phyloP scores from a whole-genome alignment of 345 rosid genomes.

The Brassica carinata region DNA sequence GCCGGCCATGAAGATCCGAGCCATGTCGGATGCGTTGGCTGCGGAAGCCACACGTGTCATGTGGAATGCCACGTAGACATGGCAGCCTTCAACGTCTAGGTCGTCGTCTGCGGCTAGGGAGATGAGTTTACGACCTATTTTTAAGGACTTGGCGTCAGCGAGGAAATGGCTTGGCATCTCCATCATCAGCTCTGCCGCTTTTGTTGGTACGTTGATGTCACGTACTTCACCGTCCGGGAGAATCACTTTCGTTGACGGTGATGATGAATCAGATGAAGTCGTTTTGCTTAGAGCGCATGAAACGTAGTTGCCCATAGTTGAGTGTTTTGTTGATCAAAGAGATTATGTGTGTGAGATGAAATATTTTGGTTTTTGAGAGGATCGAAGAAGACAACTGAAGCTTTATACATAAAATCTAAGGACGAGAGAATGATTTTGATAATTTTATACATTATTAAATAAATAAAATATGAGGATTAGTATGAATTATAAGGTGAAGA shows the following conservation, averaged over 20 bases:
- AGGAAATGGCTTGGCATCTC: slow-evolving; percentile 76
- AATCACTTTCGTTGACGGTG: slow-evolving; percentile 49
- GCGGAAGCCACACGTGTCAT: slow-evolving; percentile 64
- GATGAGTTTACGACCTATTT: slow-evolving; percentile 55
- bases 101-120: slow-evolving; percentile 82
- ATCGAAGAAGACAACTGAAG: slow-evolving; percentile 21
- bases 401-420: not conserved
- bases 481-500: slow-evolving; percentile 23
- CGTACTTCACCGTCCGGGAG: slow-evolving; percentile 65
- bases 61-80: slow-evolving; percentile 66
- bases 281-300: slow-evolving; percentile 56
- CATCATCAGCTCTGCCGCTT: slow-evolving; percentile 90
- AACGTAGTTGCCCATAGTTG: slow-evolving; percentile 72
- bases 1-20: slow-evolving; percentile 47
- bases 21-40: slow-evolving; percentile 69
- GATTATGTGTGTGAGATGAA: not conserved
- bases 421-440: not conserved
- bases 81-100: slow-evolving; percentile 44
- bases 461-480: not conserved
- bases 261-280: slow-evolving; percentile 37
- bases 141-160: slow-evolving; percentile 58
- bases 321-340: not conserved
- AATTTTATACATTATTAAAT: not conserved
- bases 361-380: slow-evolving; percentile 2
- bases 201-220: slow-evolving; percentile 53